Conservation (phyloP, 352 stramenopile species). For the Pythium rishiriense region DNA sequence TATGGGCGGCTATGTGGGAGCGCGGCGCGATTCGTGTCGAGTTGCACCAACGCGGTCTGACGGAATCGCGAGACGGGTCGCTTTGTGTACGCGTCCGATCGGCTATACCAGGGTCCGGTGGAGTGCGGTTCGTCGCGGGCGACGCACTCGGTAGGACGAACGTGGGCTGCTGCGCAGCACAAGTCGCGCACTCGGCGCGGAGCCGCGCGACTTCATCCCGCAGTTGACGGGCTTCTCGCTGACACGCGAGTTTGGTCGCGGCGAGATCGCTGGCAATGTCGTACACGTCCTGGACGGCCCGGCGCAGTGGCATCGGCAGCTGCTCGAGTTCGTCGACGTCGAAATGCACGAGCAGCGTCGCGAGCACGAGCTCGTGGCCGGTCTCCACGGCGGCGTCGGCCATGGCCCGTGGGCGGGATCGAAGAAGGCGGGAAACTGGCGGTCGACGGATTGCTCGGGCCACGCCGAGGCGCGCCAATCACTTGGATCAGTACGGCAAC, state of each 20-base stretch:
- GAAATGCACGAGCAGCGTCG: constrained; percentile 20
- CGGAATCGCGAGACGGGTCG: not conserved
- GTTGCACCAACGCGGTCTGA: not conserved
- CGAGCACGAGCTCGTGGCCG: constrained; percentile 22
- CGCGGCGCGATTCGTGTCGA: not conserved
- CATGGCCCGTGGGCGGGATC: not conserved
- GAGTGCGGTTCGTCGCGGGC: too few species aligned
- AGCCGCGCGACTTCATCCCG: constrained; percentile 1
- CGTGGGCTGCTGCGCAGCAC: too few species aligned
- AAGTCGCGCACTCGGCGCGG: not conserved
- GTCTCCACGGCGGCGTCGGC: constrained; percentile 9
- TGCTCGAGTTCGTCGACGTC: constrained; percentile 13
- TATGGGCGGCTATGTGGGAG: too few species aligned
- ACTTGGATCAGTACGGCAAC: constrained; percentile 17
- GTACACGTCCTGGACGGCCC: constrained; percentile 18
- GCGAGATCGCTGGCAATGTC: constrained; percentile 17
- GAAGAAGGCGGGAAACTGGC: not conserved
- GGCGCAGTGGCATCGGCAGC: not conserved
- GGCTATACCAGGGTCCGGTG: too few species aligned
- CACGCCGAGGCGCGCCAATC: not conserved
- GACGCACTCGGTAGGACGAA: too few species aligned
- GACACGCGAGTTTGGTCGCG: constrained; percentile 13
- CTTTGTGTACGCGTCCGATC: too few species aligned
- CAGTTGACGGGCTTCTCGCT: constrained; percentile 4
- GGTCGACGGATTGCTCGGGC: constrained; percentile 1